Evolutionary conservation across 1,284 basidiomycete species (phyloP), one percentile per base, ranked within the genome.

Genomic region (Earliella scabrosa): DNA sequence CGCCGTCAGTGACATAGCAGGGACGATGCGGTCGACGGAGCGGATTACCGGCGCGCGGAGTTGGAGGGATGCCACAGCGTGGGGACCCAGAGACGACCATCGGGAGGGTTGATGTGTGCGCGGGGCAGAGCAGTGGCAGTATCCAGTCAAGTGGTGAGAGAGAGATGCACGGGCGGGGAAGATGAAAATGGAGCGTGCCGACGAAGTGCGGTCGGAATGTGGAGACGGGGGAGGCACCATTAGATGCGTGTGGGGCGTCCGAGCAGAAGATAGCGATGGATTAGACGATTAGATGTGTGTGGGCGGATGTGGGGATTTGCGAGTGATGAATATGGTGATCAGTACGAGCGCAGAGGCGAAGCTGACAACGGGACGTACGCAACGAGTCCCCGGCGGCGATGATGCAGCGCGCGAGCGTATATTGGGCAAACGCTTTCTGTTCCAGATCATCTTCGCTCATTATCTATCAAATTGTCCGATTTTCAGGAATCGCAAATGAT

Each of bases 371-470:
- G 20, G 43, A 60, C 65, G 31, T 34, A 68, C 66, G 53, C 4
- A 61, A 59, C 7, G 61, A 58, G 35, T 69, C 63, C 11, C 65
- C 71, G 1, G 69, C 63, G 18, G 82, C 83, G 40, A 92, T 80
- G 39, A 88, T 82, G 64, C 90, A 90, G 58, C 91, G 80, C 10
- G 88, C 88, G 47, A 88, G 71, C 2, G 83, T 87, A 66, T 88
- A 86, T 62, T 83, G 88, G 36, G 83, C 87, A 52, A 88, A 79
- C n/a, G 84, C 91, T 45, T 89, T 80, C 56, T 87, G 86, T 66
- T 93, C 90, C 13, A 86, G 66, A 62, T 93, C 88, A 49, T 83
- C 79, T 3, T 88, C 89, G 50, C 73, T 76, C 51, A 92, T 82
- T 32, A 93, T 72, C 90, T 92, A 48, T 11, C 58, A 3, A 23